Evolutionary conservation across 192 early-diverging fungal genomes (phyloP).

Genomic region (Coemansia sp.): DNA sequence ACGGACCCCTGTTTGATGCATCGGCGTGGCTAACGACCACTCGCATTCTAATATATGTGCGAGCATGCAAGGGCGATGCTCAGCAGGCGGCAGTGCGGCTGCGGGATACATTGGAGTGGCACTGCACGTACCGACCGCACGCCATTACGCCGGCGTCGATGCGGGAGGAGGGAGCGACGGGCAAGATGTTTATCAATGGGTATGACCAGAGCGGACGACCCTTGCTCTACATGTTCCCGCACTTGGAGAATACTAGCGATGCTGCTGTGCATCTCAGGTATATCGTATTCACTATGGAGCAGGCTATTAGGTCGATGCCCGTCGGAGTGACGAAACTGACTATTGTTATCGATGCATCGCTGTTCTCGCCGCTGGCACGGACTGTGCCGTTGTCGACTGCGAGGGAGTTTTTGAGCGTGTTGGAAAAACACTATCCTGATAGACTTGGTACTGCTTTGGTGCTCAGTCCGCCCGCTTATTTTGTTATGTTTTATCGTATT

Average conservation of each 20-base stretch:
- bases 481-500: conserved; percentile 77
- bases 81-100: conserved; percentile 58
- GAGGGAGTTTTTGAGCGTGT: conserved; percentile 73
- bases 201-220: conserved; percentile 71
- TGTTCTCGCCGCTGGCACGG: conserved; percentile 56
- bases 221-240: conserved; percentile 70
- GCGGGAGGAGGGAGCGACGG: conserved; percentile 67
- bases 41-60: conserved; percentile 66
- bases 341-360: conserved; percentile 81
- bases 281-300: conserved; percentile 79
- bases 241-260: conserved; percentile 74
- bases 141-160: conserved; percentile 66
- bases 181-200: conserved; percentile 80
- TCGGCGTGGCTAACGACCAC: conserved; percentile 16
- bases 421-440: conserved; percentile 88
- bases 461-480: conserved; percentile 78
- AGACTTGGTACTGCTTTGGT: conserved; percentile 65
- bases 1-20: conserved; percentile 17
- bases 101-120: conserved; percentile 74
- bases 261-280: conserved; percentile 65
- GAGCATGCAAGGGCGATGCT: conserved; percentile 65
- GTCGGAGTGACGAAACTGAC: conserved; percentile 66
- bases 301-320: conserved; percentile 65
- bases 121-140: conserved; percentile 66
- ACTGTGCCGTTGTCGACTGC: conserved; percentile 66